Evolutionary conservation across 768 basidiomycete species (phyloP), one percentile per base, ranked within the genome.

Genomic region (Russula lepida): DNA sequence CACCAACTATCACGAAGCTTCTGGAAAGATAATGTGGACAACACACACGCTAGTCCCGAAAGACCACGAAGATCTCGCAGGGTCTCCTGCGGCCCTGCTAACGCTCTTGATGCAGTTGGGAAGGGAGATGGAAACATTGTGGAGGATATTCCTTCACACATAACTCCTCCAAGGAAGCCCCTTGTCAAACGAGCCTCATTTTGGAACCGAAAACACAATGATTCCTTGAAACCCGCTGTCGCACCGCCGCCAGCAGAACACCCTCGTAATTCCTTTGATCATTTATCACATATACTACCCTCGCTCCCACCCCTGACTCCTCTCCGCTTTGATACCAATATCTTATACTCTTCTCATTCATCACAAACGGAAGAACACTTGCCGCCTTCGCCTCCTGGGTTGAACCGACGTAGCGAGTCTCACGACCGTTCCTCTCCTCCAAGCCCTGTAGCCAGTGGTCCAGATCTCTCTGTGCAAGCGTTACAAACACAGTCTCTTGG

Each of bases 51-150:
- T 12, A 68, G 68, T 23, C 54, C 67, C 13, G 64, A 68, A 35
- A 65, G 71, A 30, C 60, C 67, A 72, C 77, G 83, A 71, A 78
- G 82, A 23, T 69, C 71, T 39, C 77, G 86, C 58, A 84, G 85
- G 3, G 62, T 84, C 15, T 88, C 87, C 0, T 74, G 87, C 58
- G 82, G 79, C 12, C 54, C 35, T 15, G 74, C 80, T 4, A 70
- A 81, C 12, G 68, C 73, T 30, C 67, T 76, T 35, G 70, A 70
- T 48, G 67, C 74, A 7, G 74, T 79, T 27, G 56, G 69, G 12
- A 83, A 83, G 66, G 77, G 74, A 27, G 71, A 74, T 52, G 71
- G 66, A 13, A 81, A 80, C 60, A 75, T 72, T 54, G 76, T 77
- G 48, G 70, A 71, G 21, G 73, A 71, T 43, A 66, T 62, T 21